A percentile compares a stretch with the other conserved stretches of the same genome.
Conservation (phyloP, 345 rosid genomes). For the Lepidium africanum region DNA sequence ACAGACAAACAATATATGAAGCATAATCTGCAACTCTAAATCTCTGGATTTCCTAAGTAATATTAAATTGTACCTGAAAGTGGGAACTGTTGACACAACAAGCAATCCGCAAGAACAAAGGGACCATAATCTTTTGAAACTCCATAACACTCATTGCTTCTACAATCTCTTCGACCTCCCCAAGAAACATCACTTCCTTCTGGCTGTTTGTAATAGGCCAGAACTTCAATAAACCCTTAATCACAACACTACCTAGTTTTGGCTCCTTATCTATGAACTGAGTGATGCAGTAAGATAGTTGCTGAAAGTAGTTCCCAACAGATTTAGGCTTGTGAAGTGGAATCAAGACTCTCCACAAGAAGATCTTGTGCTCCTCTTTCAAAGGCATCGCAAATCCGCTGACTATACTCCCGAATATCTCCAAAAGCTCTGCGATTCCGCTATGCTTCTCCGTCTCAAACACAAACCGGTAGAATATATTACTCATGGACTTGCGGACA, state of each 20-base stretch:
- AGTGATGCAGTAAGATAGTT: constrained; percentile 59
- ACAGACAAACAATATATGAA: background rate
- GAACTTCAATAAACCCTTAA: constrained; percentile 63
- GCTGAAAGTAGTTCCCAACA: constrained; percentile 70
- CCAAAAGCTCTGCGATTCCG: constrained; percentile 77
- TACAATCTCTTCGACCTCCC: constrained; percentile 78
- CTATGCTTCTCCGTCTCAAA: constrained; percentile 76
- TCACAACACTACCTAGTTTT: constrained; percentile 49
- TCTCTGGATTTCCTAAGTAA: background rate
- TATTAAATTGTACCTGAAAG: constrained; percentile 53
- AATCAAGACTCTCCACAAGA: constrained; percentile 72
- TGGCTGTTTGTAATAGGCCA: constrained; percentile 88
- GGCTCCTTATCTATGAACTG: constrained; percentile 92
- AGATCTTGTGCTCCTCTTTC: constrained; percentile 91
- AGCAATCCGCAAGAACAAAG: constrained; percentile 67
- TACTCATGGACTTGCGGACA: constrained; percentile 64
- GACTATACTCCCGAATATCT: constrained; percentile 77
- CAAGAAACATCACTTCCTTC: constrained; percentile 85
- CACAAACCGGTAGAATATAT: constrained; percentile 66
- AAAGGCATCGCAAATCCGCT: constrained; percentile 82
- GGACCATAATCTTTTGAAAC: constrained; percentile 71
- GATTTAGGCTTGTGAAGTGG: constrained; percentile 86
- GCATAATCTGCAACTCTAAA: background rate
- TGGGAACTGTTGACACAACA: constrained; percentile 77
- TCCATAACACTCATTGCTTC: constrained; percentile 67